These are phyloP conservation scores for Achlya hypogyna DNA, from an alignment of 352 stramenopile species.

Conservation along the genomic window DNA sequence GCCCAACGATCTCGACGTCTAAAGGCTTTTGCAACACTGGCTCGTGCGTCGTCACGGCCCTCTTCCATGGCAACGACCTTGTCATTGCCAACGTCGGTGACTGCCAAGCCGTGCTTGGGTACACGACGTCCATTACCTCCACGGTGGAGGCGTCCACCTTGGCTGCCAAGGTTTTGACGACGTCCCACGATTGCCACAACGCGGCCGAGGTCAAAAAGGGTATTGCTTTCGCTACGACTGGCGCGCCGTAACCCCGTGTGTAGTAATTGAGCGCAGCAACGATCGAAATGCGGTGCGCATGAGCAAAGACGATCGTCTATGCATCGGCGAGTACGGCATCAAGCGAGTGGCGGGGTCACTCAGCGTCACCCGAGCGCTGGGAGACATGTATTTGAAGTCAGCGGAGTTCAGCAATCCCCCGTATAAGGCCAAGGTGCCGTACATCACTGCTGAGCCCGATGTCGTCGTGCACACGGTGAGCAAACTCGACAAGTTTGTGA, in stretches of 20 bases:
- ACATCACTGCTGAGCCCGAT: conserved; percentile 64
- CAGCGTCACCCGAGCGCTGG: conserved; percentile 86
- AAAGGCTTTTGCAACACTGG: conserved; percentile 68
- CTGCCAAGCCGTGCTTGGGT: conserved; percentile 81
- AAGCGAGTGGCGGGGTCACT: conserved; percentile 87
- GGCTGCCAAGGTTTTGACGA: conserved; percentile 8
- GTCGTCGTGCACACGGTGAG: conserved; percentile 40
- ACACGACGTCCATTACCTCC: conserved; percentile 34
- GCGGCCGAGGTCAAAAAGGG: conserved; percentile 28
- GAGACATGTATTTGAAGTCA: conserved; percentile 91
- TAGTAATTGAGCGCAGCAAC: conserved; percentile 51
- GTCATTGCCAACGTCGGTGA: conserved; percentile 89
- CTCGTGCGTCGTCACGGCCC: conserved; percentile 46
- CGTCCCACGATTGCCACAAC: conserved; percentile 45
- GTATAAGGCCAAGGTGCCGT: conserved; percentile 85
- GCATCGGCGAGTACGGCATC: conserved; percentile 61
- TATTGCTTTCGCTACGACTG: not conserved
- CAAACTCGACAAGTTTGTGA: conserved; percentile 51
- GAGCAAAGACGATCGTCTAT: conserved; percentile 86
- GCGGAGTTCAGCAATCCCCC: conserved; percentile 84
- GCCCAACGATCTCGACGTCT: conserved; percentile 32
- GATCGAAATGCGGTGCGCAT: conserved; percentile 80
- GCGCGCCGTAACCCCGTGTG: conserved; percentile 10
- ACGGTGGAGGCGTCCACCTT: conserved; percentile 23
- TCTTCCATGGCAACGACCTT: conserved; percentile 43